Percentiles rank a stretch among this genome's conserved stretches.
These are phyloP conservation scores for Saccharomycopsis vini DNA, from an alignment of 805 yeast species.

Conservation along the genomic window DNA sequence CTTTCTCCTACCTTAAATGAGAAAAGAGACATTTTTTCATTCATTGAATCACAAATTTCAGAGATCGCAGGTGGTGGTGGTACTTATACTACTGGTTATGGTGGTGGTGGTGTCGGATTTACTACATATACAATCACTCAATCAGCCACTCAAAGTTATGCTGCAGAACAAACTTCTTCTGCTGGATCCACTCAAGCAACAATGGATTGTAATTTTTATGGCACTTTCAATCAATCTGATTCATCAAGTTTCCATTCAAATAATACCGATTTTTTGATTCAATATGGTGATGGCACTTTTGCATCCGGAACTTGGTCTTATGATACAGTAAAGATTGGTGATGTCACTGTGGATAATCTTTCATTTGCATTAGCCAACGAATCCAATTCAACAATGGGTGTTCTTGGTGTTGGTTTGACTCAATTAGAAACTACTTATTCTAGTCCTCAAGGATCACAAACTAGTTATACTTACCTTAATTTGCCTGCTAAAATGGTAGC, in stretches of 20 bases:
- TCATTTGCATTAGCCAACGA: conserved; percentile 69
- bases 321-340: conserved; percentile 50
- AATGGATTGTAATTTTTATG: conserved; percentile 32
- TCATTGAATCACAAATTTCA: no score
- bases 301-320: conserved; percentile 53
- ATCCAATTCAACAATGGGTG: conserved; percentile 60
- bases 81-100: no score
- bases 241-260: conserved; percentile 30
- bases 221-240: conserved; percentile 28
- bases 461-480: conserved; percentile 45
- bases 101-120: no score
- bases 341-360: conserved; percentile 37
- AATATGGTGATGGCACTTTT: conserved; percentile 40
- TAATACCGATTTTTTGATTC: conserved; percentile 29
- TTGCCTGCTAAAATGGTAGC: conserved; percentile 53
- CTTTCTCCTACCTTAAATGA: no score
- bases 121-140: no score
- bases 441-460: conserved; percentile 15
- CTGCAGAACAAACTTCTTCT: no score
- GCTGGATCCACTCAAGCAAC: conserved; percentile 9
- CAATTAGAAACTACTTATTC: conserved; percentile 58
- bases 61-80: no score
- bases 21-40: no score
- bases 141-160: no score
- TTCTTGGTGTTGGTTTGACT: conserved; percentile 62